Evolutionary conservation across 129 eudicot genomes (phyloP).

Genomic region (Gnaphalium uliginosum): DNA sequence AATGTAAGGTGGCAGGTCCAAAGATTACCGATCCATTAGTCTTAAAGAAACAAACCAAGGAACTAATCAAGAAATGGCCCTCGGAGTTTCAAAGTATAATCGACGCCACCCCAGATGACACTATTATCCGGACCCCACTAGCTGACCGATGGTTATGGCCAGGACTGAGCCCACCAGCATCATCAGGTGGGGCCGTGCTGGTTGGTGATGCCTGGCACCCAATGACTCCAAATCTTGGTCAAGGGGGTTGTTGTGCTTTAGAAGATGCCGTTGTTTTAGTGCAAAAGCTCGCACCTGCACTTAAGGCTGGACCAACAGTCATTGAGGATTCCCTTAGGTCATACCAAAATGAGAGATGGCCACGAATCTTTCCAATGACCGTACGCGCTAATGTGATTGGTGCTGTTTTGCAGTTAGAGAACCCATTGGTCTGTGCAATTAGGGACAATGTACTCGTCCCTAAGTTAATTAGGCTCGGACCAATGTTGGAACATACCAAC

Average conservation of each 20-base stretch:
- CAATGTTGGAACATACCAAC: conserved; percentile 81
- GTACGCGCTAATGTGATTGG: conserved; percentile 76
- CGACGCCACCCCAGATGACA: conserved; percentile 63
- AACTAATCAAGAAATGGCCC: conserved; percentile 63
- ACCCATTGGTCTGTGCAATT: conserved; percentile 66
- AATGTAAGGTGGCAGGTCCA: conserved; percentile 59
- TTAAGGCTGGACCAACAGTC: conserved; percentile 42
- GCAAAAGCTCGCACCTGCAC: conserved; percentile 54
- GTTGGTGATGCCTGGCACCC: conserved; percentile 99
- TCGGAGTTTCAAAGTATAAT: conserved; percentile 58
- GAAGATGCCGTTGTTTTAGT: conserved; percentile 86
- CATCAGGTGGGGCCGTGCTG: conserved; percentile 61
- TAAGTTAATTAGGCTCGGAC: conserved; percentile 74
- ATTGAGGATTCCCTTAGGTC: conserved; percentile 65
- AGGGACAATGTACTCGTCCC: conserved; percentile 73
- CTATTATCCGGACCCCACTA: conserved; percentile 66
- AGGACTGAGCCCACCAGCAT: conserved; percentile 63
- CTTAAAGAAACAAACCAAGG: conserved; percentile 59
- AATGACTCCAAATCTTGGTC: conserved; percentile 98
- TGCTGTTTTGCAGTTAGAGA: conserved; percentile 71
- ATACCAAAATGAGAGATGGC: conserved; percentile 71
- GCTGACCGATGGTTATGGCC: conserved; percentile 98
- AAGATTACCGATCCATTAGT: conserved; percentile 74
- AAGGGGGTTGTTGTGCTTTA: conserved; percentile 95
- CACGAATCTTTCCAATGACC: conserved; percentile 68